Base-by-base conservation (phyloP, 805 yeast genomes). In the Tetrapisispora phaffii region DNA sequence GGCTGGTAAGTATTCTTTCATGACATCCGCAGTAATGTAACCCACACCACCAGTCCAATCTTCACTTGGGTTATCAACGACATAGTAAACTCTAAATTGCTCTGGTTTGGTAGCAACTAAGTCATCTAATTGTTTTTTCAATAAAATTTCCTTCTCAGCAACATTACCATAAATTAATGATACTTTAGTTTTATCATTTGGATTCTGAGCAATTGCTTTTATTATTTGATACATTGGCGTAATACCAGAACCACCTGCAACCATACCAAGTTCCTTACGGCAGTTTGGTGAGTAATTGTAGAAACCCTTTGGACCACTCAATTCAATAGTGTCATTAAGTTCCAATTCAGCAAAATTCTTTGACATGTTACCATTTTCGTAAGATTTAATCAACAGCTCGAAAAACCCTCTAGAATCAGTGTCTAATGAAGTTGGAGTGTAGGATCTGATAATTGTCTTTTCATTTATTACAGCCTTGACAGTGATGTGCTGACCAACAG, bases 231-330 rank as follows among this genome's bases (percentile, higher is more conserved):
- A 86, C 96, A 88, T 88, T 62, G 96, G 96, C 7, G 96, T 83
- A 58, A 88, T 83, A 63, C 97, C 97, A 33, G 97, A 86, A 59
- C 97, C 97, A 54, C 97, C 97, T 35, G 96, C 95, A 53, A 90
- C 80, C 97, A 89, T 89, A 44, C 83, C 87, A 48, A 89, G 73
- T 48, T 75, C 73, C 47, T 73, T 69, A 46, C 76, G 80, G 80
- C 82, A 79, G 67, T 85, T 85, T 54, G 94, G 87, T 44, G 77
- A 71, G 69, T 89, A 89, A 50, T 79, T 75, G 72, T 85, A 87
- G 58, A 78, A 78, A 7, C 97, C 97, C 68, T 85, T 85, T 56
- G 97, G 97, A 24, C 97, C 96, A 60, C 84, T 76, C 0, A 87
- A 82, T 42, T 76, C 78, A 55, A 88, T 79, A 34, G 73, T 60